phyloP scores from a whole-genome alignment of 2,329 filamentous ascomycete species.

The Aspergillus clavatus region DNA sequence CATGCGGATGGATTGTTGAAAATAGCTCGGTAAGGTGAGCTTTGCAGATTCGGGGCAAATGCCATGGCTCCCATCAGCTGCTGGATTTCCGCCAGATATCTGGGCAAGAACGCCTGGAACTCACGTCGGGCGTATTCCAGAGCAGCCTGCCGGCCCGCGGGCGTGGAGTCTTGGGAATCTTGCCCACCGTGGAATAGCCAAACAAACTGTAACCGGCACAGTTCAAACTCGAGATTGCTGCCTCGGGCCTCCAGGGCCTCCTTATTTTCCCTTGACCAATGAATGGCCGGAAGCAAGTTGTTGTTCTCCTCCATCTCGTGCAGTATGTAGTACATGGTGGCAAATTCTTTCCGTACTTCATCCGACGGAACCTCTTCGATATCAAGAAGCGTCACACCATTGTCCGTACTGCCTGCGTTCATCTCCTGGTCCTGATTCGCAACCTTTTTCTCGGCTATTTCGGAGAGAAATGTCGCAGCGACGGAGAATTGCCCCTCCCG shows the following conservation, averaged over 20 bases:
- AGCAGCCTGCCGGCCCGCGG: conserved; percentile 47
- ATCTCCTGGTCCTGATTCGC: conserved; percentile 27
- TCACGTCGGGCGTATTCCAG: conserved; percentile 69
- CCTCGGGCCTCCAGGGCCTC: conserved; percentile 69
- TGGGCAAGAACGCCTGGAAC: conserved; percentile 67
- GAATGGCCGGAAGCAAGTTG: conserved; percentile 77
- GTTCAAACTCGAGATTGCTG: conserved; percentile 91
- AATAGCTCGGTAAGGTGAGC: conserved; percentile 72
- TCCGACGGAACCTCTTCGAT: conserved; percentile 57
- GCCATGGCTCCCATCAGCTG: conserved; percentile 76
- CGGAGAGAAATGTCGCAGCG: conserved; percentile 75
- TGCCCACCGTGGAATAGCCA: conserved; percentile 74
- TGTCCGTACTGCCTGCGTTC: conserved; percentile 31
- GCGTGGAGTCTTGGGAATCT: conserved; percentile 44
- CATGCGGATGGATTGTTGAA: conserved; percentile 75
- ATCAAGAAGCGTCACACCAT: conserved; percentile 44
- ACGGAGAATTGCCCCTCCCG: conserved; percentile 91
- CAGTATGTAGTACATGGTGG: conserved; percentile 86
- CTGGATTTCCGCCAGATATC: conserved; percentile 75
- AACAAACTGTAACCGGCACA: conserved; percentile 83
- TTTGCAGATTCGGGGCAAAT: conserved; percentile 66
- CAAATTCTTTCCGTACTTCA: conserved; percentile 73
- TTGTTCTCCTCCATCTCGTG: conserved; percentile 65
- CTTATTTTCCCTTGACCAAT: conserved; percentile 74
- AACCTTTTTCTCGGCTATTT: conserved; percentile 53